phyloP scores from a whole-genome alignment of 805 yeast species.

The Aciculoconidium aculeatum region DNA sequence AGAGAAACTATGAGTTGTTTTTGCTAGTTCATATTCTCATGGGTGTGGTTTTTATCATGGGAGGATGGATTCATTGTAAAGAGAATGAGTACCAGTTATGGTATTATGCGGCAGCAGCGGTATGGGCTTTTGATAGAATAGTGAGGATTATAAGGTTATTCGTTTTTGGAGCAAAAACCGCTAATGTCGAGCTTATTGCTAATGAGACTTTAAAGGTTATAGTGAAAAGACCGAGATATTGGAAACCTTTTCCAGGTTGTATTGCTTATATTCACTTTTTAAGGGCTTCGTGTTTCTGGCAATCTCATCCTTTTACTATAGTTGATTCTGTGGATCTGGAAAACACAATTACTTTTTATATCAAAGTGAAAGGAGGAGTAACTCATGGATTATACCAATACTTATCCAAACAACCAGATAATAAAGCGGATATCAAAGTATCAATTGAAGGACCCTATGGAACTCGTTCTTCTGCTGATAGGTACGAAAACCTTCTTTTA shows the following conservation, averaged over 20 bases:
- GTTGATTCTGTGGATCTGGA: constrained; percentile 34
- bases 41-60: constrained; percentile 41
- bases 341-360: constrained; percentile 19
- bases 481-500: constrained; percentile 23
- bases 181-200: constrained; percentile 31
- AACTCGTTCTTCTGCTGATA: constrained; percentile 22
- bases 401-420: constrained; percentile 27
- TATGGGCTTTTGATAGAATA: constrained; percentile 36
- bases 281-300: constrained; percentile 51
- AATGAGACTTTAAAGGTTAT: constrained; percentile 45
- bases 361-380: constrained; percentile 33
- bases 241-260: constrained; percentile 51
- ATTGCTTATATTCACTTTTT: constrained; percentile 55
- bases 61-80: constrained; percentile 50
- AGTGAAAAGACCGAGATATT: constrained; percentile 42
- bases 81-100: constrained; percentile 19
- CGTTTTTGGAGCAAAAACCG: constrained; percentile 32
- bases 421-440: constrained; percentile 24
- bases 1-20: constrained; percentile 47
- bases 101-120: constrained; percentile 25
- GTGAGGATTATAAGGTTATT: constrained; percentile 27
- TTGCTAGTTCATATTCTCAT: constrained; percentile 26
- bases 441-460: constrained; percentile 39
- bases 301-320: constrained; percentile 70
- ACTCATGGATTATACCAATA: constrained; percentile 31